A percentile compares a stretch with the other conserved stretches of the same genome.
Conservation (phyloP, 352 stramenopile genomes). For the Globisporangium heterothallicum region DNA sequence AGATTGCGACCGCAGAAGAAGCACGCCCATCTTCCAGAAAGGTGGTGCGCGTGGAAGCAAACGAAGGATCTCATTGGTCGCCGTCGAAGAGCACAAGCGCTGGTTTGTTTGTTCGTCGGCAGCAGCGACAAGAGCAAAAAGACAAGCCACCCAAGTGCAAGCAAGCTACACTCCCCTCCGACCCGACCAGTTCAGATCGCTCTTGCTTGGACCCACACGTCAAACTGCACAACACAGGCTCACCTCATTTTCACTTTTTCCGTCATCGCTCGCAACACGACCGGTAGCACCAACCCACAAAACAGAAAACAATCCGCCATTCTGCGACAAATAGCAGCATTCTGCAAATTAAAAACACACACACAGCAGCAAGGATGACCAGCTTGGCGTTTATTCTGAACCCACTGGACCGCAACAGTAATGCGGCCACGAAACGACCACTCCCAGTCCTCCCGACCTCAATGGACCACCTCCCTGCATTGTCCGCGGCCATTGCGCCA, state of each 20-base stretch:
- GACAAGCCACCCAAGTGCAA: too few relatives aligned
- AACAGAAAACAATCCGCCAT: background rate
- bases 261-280: background rate
- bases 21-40: constrained; percentile 1
- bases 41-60: constrained; percentile 6
- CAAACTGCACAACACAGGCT: too few relatives aligned
- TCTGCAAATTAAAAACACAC: background rate
- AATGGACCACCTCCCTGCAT: constrained; percentile 3
- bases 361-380: constrained; percentile 5
- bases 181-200: background rate
- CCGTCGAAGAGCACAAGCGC: too few relatives aligned
- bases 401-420: constrained; percentile 9
- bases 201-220: too few relatives aligned
- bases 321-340: background rate
- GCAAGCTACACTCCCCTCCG: background rate
- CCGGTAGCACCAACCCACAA: background rate
- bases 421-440: background rate
- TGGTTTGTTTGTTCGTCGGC: constrained; percentile 8
- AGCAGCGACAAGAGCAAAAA: background rate
- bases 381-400: constrained; percentile 20
- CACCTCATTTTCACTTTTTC: background rate
- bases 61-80: constrained; percentile 5
- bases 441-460: too few relatives aligned
- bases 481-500: constrained; percentile 10
- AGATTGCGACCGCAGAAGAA: background rate